phyloP scores from a whole-genome alignment of 1,284 basidiomycete genomes.

The Cystobasidiaceae sp. region DNA sequence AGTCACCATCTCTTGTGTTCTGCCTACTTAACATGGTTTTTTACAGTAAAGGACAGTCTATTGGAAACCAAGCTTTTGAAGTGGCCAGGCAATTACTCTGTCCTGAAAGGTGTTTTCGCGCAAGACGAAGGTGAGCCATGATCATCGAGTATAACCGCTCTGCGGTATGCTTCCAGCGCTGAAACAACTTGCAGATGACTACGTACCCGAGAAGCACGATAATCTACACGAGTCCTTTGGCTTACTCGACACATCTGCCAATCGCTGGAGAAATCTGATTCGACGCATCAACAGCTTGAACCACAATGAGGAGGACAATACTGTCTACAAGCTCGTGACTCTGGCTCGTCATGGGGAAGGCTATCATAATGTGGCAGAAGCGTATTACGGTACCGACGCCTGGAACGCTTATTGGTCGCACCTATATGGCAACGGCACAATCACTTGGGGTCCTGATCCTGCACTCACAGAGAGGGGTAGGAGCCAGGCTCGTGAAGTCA shows the following conservation, averaged over 20 bases:
- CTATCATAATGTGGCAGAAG: slow-evolving; percentile 65
- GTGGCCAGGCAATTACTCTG: slow-evolving; percentile 4
- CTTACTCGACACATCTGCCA: slow-evolving; percentile 51
- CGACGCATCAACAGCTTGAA: slow-evolving; percentile 53
- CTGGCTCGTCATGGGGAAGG: slow-evolving; percentile 69
- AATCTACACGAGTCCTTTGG: slow-evolving; percentile 53
- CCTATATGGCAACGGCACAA: slow-evolving; percentile 62
- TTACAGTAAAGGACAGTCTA: too few species aligned
- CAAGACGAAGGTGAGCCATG: slow-evolving; percentile 20
- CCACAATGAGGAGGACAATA: slow-evolving; percentile 46
- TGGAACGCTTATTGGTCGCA: slow-evolving; percentile 59
- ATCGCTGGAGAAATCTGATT: slow-evolving; percentile 56
- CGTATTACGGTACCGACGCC: slow-evolving; percentile 59
- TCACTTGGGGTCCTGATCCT: slow-evolving; percentile 63
- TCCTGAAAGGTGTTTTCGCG: slow-evolving; percentile 9
- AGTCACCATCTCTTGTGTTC: too few species aligned
- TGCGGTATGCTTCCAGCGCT: neutral
- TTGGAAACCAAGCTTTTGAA: too few species aligned
- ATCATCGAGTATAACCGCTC: neutral
- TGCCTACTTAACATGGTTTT: too few species aligned
- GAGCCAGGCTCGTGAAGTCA: slow-evolving; percentile 58
- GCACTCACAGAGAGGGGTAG: slow-evolving; percentile 63
- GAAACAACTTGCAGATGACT: neutral
- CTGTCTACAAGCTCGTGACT: slow-evolving; percentile 59
- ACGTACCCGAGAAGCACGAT: slow-evolving; percentile 36